These are phyloP conservation scores for Dryadomyces quercus-mongolicae DNA, from an alignment of 2,329 filamentous ascomycete genomes.

Conservation along the genomic window DNA sequence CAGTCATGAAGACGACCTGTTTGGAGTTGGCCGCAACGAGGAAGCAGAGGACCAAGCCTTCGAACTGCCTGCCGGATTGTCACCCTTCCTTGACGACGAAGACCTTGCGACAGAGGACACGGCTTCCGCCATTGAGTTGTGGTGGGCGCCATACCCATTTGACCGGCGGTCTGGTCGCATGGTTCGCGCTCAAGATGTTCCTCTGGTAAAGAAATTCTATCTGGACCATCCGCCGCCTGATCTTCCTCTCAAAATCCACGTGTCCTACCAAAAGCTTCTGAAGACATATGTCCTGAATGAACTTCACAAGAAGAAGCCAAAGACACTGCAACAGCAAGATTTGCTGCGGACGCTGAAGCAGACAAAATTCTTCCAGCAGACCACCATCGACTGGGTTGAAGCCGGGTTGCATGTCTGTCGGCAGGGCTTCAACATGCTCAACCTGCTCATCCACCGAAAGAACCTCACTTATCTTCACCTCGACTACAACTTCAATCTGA, in stretches of 20 bases:
- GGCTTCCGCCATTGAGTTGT: slow-evolving; percentile 79
- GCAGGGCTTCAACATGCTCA: slow-evolving; percentile 98
- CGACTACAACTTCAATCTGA: slow-evolving; percentile 98
- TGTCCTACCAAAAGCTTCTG: slow-evolving; percentile 94
- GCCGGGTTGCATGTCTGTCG: slow-evolving; percentile 95
- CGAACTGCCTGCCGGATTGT: slow-evolving; percentile 62
- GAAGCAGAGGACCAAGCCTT: slow-evolving; percentile 73
- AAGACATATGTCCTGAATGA: slow-evolving; percentile 96
- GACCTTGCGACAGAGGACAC: slow-evolving; percentile 84
- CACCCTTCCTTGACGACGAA: slow-evolving; percentile 84
- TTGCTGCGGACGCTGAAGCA: slow-evolving; percentile 80
- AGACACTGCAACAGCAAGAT: slow-evolving; percentile 91
- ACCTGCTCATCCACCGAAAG: slow-evolving; percentile 93
- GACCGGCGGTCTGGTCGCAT: slow-evolving; percentile 87
- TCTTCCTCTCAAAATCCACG: slow-evolving; percentile 91
- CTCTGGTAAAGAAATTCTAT: slow-evolving; percentile 96
- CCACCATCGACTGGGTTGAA: slow-evolving; percentile 98
- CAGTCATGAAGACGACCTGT: slow-evolving; percentile 88
- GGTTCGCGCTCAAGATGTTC: slow-evolving; percentile 94
- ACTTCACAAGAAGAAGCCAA: slow-evolving; percentile 88
- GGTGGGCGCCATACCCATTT: slow-evolving; percentile 98
- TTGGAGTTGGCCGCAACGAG: slow-evolving; percentile 65
- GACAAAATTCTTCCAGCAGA: slow-evolving; percentile 99
- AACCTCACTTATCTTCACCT: slow-evolving; percentile 97
- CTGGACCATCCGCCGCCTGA: slow-evolving; percentile 80